Evolutionary conservation across 2,329 filamentous ascomycete genomes (phyloP), one percentile per base, ranked within the genome.

Genomic region (Penicillium paneum): DNA sequence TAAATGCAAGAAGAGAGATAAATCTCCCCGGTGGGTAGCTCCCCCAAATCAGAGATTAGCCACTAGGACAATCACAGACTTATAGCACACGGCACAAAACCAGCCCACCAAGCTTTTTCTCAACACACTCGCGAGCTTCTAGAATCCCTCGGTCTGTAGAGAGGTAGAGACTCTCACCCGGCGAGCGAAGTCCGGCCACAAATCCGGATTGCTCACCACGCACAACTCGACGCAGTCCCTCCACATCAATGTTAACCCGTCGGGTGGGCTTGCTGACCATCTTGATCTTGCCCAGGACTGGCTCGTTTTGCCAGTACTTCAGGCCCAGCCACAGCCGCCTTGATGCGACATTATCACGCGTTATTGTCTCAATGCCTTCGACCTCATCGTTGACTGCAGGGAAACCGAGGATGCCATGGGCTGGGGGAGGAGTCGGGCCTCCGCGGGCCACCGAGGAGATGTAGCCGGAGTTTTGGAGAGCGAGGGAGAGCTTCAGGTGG

Each of bases 281-380:
- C 45, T 74, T 72, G 66, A 93, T 81, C 60, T 83, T 81, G 58
- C 79, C 79, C 62, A 97, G 76, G 21, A 96, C 91, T 6, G 92
- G 90, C 72, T 86, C 80, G 68, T 88, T 88, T 63, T 91, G 85
- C 83, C 84, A 90, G 81, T 96, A 96, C 78, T 96, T 96, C 67
- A 96, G 78, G 1, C 91, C 91, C 12, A 97, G 75, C 92, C 92
- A 97, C 62, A 97, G 77, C 56, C 92, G 81, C 69, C 90, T 82
- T 36, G 79, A 81, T 5, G 91, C 83, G 35, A 91, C 83, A 74
- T 95, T 96, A 65, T 78, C 79, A 58, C 79, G 78, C 44, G 87
- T 91, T 54, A 90, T 79, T 13, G 78, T 78, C 63, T 83, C 78
- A 32, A 74, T 47, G 44, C 65, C 63, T 57, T 69, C 54, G 61